These are phyloP conservation scores for Boletus rubroflammeus DNA, from an alignment of 768 basidiomycete species.

Conservation along the genomic window DNA sequence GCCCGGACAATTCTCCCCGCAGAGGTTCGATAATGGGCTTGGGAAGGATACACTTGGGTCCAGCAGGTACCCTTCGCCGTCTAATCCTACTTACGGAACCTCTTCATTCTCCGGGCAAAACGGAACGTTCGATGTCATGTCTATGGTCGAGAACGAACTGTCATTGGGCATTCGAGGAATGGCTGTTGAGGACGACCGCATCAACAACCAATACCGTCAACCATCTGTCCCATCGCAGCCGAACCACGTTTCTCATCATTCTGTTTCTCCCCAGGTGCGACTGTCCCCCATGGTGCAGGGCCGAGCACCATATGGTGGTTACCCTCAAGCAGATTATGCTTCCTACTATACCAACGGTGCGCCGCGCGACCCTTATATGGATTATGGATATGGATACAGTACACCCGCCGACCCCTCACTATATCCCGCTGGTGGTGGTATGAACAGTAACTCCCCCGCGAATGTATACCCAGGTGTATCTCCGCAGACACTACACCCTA, in stretches of 20 bases:
- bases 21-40: conserved; percentile 47
- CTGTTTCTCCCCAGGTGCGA: conserved; percentile 38
- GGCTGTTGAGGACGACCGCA: conserved; percentile 53
- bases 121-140: conserved; percentile 36
- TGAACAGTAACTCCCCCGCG: conserved; percentile 42
- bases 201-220: conserved; percentile 38
- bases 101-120: conserved; percentile 31
- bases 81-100: conserved; percentile 35
- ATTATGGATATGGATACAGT: conserved; percentile 58
- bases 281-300: conserved; percentile 43
- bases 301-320: conserved; percentile 46
- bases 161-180: conserved; percentile 58
- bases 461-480: conserved; percentile 48
- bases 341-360: conserved; percentile 54
- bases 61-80: conserved; percentile 47
- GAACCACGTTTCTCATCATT: conserved; percentile 28
- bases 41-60: conserved; percentile 39
- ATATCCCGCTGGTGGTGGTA: conserved; percentile 46
- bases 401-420: conserved; percentile 46
- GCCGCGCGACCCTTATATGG: conserved; percentile 47
- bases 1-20: conserved; percentile 50
- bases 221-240: conserved; percentile 28
- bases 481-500: conserved; percentile 41
- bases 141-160: conserved; percentile 51
- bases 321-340: conserved; percentile 55